These are phyloP conservation scores for Tephrocybe rancida DNA, from an alignment of 768 basidiomycete genomes.

Conservation along the genomic window DNA sequence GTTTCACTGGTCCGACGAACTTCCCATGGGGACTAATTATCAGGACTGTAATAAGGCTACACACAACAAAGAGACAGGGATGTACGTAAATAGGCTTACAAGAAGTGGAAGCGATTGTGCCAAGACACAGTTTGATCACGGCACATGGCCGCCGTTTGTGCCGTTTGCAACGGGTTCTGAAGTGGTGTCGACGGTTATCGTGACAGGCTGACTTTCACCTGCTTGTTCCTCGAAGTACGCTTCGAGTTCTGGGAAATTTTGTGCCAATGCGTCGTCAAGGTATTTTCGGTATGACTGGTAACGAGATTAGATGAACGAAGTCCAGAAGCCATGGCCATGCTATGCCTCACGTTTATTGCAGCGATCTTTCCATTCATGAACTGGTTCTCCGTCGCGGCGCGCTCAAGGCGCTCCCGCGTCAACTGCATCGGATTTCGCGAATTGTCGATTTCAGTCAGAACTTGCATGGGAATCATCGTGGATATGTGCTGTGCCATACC, in stretches of 20 bases:
- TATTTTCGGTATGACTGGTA: slow-evolving; percentile 67
- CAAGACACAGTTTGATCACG: not conserved
- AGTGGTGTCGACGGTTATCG: not conserved
- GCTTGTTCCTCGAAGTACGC: slow-evolving; percentile 25
- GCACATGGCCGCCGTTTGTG: slow-evolving; percentile 3
- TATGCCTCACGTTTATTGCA: slow-evolving; percentile 63
- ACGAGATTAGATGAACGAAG: slow-evolving; percentile 6
- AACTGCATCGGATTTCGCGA: slow-evolving; percentile 81
- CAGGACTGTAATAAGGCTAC: not conserved
- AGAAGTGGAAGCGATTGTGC: not conserved
- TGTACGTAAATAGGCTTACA: not conserved
- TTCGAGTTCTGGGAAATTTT: slow-evolving; percentile 72
- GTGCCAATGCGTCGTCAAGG: slow-evolving; percentile 69
- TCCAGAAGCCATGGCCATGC: not conserved
- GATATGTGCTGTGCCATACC: slow-evolving; percentile 62
- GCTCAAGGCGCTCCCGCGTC: slow-evolving; percentile 78
- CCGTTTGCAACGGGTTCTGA: slow-evolving; percentile 3
- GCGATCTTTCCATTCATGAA: slow-evolving; percentile 90
- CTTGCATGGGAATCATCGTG: slow-evolving; percentile 75
- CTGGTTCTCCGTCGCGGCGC: slow-evolving; percentile 87
- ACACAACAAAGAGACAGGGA: not conserved
- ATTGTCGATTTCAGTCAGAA: slow-evolving; percentile 79
- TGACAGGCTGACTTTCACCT: slow-evolving; percentile 10
- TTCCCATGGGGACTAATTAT: slow-evolving; percentile 1
- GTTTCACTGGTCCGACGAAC: slow-evolving; percentile 1